These are phyloP conservation scores for Trichoderma orchidacearum DNA, from an alignment of 495 filamentous ascomycete genomes.

Conservation along the genomic window DNA sequence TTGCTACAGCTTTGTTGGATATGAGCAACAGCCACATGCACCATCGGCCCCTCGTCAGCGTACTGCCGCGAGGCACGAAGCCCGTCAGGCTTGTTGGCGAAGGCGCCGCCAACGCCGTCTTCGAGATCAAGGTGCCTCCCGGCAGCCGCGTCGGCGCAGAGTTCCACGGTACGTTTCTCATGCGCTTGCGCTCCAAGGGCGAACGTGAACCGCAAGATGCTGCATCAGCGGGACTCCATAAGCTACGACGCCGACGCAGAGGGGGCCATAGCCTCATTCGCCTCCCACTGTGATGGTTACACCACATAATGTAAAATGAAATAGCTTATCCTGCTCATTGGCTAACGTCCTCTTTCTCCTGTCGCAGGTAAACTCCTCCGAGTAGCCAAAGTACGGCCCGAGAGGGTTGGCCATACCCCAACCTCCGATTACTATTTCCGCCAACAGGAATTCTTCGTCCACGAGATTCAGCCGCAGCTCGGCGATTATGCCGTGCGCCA, in stretches of 20 bases:
- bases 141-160: conserved; percentile 5
- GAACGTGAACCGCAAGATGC: no score
- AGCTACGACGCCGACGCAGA: no score
- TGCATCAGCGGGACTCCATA: no score
- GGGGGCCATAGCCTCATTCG: no score
- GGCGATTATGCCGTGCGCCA: conserved; percentile 8
- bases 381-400: conserved; percentile 6
- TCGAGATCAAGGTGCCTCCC: conserved; percentile 33
- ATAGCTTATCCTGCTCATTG: conserved; percentile 17
- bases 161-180: conserved; percentile 8
- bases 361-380: conserved; percentile 11
- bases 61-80: not conserved
- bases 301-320: not conserved
- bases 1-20: not conserved
- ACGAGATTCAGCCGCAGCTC: not conserved
- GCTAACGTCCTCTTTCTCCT: not conserved
- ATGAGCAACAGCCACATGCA: not conserved
- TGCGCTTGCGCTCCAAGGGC: no score
- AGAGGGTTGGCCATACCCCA: not conserved
- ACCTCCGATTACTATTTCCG: not conserved
- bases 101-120: conserved; percentile 62
- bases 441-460: conserved; percentile 1
- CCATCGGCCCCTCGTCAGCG: not conserved
- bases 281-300: not conserved
- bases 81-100: conserved; percentile 31